Percentiles rank a stretch among this genome's conserved stretches.
Conservation (phyloP, 1,284 basidiomycete genomes). For the Bothia castanella region DNA sequence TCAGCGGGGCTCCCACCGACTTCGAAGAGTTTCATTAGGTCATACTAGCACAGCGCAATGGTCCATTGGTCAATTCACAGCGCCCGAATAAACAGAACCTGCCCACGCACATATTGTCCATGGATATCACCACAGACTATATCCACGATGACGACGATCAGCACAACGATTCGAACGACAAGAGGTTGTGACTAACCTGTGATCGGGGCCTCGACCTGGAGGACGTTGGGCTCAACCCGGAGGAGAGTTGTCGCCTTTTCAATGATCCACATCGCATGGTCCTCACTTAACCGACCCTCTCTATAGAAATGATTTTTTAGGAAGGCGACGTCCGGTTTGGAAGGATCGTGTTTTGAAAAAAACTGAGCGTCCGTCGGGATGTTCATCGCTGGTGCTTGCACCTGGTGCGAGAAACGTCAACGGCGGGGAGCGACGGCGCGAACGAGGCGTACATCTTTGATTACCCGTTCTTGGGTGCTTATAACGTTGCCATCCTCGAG, state of each 20-base stretch:
- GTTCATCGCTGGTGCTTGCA: slow-evolving; percentile 93
- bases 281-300: slow-evolving; percentile 88
- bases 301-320: slow-evolving; percentile 99
- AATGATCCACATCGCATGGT: slow-evolving; percentile 86
- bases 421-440: slow-evolving; percentile 5
- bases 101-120: slow-evolving; percentile 74
- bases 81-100: background rate
- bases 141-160: slow-evolving; percentile 8
- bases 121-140: slow-evolving; percentile 83
- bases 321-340: slow-evolving; percentile 94
- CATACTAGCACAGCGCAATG: slow-evolving; percentile 53
- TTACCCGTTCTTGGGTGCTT: slow-evolving; percentile 80
- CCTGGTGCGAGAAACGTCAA: slow-evolving; percentile 43
- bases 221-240: slow-evolving; percentile 75
- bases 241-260: slow-evolving; percentile 76
- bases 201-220: slow-evolving; percentile 91
- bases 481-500: slow-evolving; percentile 86
- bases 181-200: slow-evolving; percentile 56
- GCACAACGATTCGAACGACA: background rate
- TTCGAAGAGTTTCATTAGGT: slow-evolving; percentile 94
- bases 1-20: slow-evolving; percentile 92
- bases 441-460: slow-evolving; percentile 67
- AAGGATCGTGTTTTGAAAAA: slow-evolving; percentile 77
- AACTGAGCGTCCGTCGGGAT: slow-evolving; percentile 93
- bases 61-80: slow-evolving; percentile 20